phyloP scores from a whole-genome alignment of 768 basidiomycete species.

The Auriscalpium microsporum region DNA sequence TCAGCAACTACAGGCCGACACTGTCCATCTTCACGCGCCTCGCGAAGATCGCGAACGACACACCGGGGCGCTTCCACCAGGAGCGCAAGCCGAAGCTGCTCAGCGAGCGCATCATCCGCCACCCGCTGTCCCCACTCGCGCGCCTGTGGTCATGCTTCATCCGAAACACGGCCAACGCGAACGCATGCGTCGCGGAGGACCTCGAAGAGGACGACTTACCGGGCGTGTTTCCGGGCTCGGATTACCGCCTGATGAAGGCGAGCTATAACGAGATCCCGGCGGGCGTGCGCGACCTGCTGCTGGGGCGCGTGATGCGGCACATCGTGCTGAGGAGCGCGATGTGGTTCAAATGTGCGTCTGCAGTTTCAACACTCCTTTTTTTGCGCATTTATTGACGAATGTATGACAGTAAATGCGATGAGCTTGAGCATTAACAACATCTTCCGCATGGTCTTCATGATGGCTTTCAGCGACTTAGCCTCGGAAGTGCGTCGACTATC shows the following conservation, averaged over 20 bases:
- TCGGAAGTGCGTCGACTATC: conserved; percentile 5
- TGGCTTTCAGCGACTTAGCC: not conserved
- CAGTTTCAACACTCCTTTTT: too few relatives aligned
- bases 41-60: conserved; percentile 1
- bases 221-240: conserved; percentile 4
- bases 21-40: conserved; percentile 4
- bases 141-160: conserved; percentile 10
- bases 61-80: conserved; percentile 1
- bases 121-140: conserved; percentile 13
- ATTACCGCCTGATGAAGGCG: conserved; percentile 1
- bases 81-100: conserved; percentile 3
- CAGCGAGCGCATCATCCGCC: conserved; percentile 10
- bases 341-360: conserved; percentile 8
- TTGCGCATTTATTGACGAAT: not conserved
- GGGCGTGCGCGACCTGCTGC: conserved; percentile 7
- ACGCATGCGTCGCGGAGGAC: conserved; percentile 2
- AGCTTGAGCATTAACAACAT: conserved; percentile 1
- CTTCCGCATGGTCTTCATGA: conserved; percentile 3
- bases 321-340: conserved; percentile 5
- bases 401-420: conserved; percentile 8
- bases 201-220: conserved; percentile 4
- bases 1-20: conserved; percentile 12
- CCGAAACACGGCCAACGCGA: conserved; percentile 7
- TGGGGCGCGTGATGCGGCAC: conserved; percentile 6
- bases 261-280: conserved; percentile 9